phyloP scores from a whole-genome alignment of 352 stramenopile species.

The Globisporangium canariense region DNA sequence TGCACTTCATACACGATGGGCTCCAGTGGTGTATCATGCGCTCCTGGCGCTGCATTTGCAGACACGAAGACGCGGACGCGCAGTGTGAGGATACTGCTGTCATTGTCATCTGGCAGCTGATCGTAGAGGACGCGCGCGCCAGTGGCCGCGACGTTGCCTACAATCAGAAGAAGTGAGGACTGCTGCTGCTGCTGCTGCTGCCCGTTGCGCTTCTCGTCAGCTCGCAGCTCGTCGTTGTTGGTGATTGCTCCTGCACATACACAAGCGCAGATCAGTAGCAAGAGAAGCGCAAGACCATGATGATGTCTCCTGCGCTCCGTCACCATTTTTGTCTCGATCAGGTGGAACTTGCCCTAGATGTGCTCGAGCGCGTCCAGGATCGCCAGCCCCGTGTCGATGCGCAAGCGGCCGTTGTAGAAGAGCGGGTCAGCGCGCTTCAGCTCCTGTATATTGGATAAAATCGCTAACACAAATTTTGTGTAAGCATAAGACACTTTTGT shows the following conservation, averaged over 20 bases:
- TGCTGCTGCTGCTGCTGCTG: not conserved
- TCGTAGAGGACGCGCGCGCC: constrained; percentile 53
- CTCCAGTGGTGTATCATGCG: not conserved
- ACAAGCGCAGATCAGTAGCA: not conserved
- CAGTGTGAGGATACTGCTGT: constrained; percentile 7
- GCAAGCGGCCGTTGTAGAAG: constrained; percentile 75
- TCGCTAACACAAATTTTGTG: no score
- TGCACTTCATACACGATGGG: constrained; percentile 4
- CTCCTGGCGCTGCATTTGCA: not conserved
- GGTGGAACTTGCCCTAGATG: constrained; percentile 52
- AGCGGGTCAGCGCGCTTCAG: constrained; percentile 58
- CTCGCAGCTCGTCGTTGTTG: not conserved
- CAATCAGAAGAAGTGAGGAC: constrained; percentile 33
- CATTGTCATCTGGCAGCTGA: constrained; percentile 9
- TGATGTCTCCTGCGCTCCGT: not conserved
- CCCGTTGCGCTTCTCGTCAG: not conserved
- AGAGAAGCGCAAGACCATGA: not conserved
- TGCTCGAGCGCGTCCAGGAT: constrained; percentile 56
- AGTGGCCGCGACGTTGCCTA: constrained; percentile 46
- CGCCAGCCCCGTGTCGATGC: constrained; percentile 68
- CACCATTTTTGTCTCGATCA: constrained; percentile 38
- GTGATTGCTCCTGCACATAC: not conserved
- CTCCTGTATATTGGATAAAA: not conserved
- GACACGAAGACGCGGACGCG: constrained; percentile 18
- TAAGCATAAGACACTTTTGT: no score